Conservation (phyloP, 2,329 filamentous ascomycete genomes). For the Coniosporium tulheliwenetii region DNA sequence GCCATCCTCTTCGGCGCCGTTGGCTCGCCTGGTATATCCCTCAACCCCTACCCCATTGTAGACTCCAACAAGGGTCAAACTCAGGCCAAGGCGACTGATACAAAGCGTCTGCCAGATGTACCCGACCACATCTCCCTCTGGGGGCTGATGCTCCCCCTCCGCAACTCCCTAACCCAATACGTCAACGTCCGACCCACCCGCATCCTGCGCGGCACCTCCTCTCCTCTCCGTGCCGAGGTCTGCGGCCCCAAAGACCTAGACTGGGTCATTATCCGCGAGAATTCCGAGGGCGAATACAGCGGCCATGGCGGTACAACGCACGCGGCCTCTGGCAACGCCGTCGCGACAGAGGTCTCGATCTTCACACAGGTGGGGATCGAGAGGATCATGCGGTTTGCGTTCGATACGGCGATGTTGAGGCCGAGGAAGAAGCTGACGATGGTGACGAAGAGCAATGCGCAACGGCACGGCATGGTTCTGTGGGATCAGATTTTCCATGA, state of each 20-base stretch:
- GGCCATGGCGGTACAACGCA: conserved; percentile 30
- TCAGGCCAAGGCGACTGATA: too few relatives aligned
- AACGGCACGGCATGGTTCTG: conserved; percentile 32
- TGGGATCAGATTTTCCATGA: conserved; percentile 32
- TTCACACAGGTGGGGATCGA: conserved; percentile 30
- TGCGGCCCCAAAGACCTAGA: conserved; percentile 23
- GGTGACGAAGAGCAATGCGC: conserved; percentile 34
- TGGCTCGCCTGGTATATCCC: conserved; percentile 32
- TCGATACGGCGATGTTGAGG: conserved; percentile 26
- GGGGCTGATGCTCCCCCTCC: conserved; percentile 50
- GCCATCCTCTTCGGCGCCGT: conserved; percentile 45
- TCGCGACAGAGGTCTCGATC: conserved; percentile 31
- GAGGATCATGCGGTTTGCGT: conserved; percentile 32
- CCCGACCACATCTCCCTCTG: conserved; percentile 54
- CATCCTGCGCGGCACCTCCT: conserved; percentile 24
- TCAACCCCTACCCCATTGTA: too few relatives aligned
- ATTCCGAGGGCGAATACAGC: conserved; percentile 32
- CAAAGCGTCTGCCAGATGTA: conserved; percentile 26
- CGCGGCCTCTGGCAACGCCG: conserved; percentile 20
- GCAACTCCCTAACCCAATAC: conserved; percentile 52
- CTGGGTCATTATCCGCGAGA: conserved; percentile 33
- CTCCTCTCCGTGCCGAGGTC: conserved; percentile 18
- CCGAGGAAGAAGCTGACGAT: conserved; percentile 31
- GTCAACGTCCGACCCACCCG: conserved; percentile 45
- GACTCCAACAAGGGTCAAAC: too few relatives aligned